These are phyloP conservation scores for Pelargonium fulgidum DNA, from an alignment of 441 rosid genomes.

Conservation along the genomic window DNA sequence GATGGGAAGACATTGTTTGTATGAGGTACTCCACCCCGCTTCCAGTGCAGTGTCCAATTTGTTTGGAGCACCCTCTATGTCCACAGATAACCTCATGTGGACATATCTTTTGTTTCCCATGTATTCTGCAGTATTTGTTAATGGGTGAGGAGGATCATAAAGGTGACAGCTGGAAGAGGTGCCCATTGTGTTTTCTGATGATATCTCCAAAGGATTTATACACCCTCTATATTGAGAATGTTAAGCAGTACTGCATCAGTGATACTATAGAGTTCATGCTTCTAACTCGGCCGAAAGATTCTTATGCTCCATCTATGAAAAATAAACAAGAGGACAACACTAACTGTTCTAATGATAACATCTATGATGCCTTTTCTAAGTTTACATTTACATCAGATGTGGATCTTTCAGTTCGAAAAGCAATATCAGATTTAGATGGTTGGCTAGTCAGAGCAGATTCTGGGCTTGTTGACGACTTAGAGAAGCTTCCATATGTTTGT, in stretches of 20 bases:
- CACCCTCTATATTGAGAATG: slow-evolving; percentile 67
- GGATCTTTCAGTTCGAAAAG: slow-evolving; percentile 74
- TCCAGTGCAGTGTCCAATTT: slow-evolving; percentile 88
- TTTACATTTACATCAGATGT: slow-evolving; percentile 76
- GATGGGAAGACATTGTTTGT: slow-evolving; percentile 88
- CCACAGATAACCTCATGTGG: slow-evolving; percentile 96
- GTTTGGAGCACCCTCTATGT: slow-evolving; percentile 87
- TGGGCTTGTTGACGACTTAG: slow-evolving; percentile 83
- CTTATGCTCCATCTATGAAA: slow-evolving; percentile 50
- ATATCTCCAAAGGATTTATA: slow-evolving; percentile 70
- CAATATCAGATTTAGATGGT: slow-evolving; percentile 76
- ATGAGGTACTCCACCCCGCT: slow-evolving; percentile 71
- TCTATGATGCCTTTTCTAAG: slow-evolving; percentile 59
- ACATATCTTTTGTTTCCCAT: slow-evolving; percentile 92
- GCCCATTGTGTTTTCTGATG: slow-evolving; percentile 94
- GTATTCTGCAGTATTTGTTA: slow-evolving; percentile 68
- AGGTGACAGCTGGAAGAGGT: slow-evolving; percentile 65
- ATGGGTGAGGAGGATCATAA: slow-evolving; percentile 67
- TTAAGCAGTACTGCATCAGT: slow-evolving; percentile 55
- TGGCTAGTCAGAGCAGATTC: slow-evolving; percentile 88
- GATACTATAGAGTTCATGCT: slow-evolving; percentile 70
- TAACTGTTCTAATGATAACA: slow-evolving; percentile 26
- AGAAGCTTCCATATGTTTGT: slow-evolving; percentile 86
- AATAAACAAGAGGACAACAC: slow-evolving; percentile 26
- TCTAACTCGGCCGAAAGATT: slow-evolving; percentile 65